These are phyloP conservation scores for Heimioporus sp. DNA, from an alignment of 768 basidiomycete genomes.

Conservation along the genomic window DNA sequence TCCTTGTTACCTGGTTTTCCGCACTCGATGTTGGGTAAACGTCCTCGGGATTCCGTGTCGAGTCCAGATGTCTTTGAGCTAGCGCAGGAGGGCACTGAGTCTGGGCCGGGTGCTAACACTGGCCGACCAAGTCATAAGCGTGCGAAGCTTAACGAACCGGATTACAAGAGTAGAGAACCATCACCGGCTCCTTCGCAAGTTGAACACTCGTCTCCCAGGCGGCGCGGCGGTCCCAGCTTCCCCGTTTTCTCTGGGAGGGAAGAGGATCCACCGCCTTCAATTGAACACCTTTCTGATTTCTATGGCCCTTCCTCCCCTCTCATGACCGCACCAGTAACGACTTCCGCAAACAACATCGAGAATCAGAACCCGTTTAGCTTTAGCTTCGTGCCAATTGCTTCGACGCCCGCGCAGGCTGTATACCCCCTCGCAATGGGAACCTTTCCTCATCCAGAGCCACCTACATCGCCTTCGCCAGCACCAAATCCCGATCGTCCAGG, in stretches of 20 bases:
- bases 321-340: slow-evolving; percentile 37
- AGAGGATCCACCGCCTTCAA: slow-evolving; percentile 50
- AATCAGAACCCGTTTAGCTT: slow-evolving; percentile 56
- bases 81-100: slow-evolving; percentile 40
- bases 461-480: slow-evolving; percentile 33
- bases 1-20: slow-evolving; percentile 37
- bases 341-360: slow-evolving; percentile 49
- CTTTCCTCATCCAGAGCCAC: slow-evolving; percentile 34
- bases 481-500: slow-evolving; percentile 31
- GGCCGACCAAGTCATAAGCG: slow-evolving; percentile 54
- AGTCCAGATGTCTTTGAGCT: slow-evolving; percentile 43
- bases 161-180: slow-evolving; percentile 21
- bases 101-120: slow-evolving; percentile 37
- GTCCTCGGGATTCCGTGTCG: slow-evolving; percentile 51
- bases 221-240: slow-evolving; percentile 41
- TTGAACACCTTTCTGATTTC: slow-evolving; percentile 50
- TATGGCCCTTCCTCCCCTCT: slow-evolving; percentile 45
- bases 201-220: slow-evolving; percentile 13
- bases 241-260: slow-evolving; percentile 45
- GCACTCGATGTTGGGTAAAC: slow-evolving; percentile 61
- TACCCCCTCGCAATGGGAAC: slow-evolving; percentile 39
- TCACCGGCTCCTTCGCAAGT: slow-evolving; percentile 13
- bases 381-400: slow-evolving; percentile 48
- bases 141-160: slow-evolving; percentile 34
- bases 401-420: slow-evolving; percentile 46